Evolutionary conservation across 73 alveolate genomes (phyloP).

Genomic region (Paramecium octaurelia): DNA sequence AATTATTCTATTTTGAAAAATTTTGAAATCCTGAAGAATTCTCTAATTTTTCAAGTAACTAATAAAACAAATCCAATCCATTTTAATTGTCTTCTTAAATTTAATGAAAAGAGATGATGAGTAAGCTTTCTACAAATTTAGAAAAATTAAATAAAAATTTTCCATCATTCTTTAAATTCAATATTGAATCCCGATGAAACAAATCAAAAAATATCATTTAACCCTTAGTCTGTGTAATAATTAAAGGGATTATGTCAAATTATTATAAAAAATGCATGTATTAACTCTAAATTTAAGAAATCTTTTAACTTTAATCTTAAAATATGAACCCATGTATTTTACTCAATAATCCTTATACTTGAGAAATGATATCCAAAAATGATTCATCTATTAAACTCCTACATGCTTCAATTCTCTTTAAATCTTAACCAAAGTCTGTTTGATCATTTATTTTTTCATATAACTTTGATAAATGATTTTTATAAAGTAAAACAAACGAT

Average conservation of each 20-base stretch:
- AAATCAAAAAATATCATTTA: slow-evolving; percentile 22
- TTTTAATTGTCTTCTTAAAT: not conserved
- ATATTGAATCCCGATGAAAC: not conserved
- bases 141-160: not conserved
- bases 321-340: not conserved
- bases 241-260: slow-evolving; percentile 6
- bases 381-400: not conserved
- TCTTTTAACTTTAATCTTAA: not conserved
- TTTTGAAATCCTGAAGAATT: not conserved
- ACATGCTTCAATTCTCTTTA: not conserved
- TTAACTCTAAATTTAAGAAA: not conserved
- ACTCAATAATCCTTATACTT: not conserved
- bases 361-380: not conserved
- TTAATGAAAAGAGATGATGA: not conserved
- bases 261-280: not conserved
- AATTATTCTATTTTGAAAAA: not conserved
- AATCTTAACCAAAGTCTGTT: slow-evolving; percentile 24
- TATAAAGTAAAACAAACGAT: not conserved
- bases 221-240: not conserved
- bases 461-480: not conserved
- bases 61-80: not conserved
- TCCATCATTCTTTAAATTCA: not conserved
- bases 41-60: not conserved
- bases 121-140: not conserved
- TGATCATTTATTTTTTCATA: not conserved